Conservation (phyloP, 768 basidiomycete genomes). For the Macrolepiota albuminosa region DNA sequence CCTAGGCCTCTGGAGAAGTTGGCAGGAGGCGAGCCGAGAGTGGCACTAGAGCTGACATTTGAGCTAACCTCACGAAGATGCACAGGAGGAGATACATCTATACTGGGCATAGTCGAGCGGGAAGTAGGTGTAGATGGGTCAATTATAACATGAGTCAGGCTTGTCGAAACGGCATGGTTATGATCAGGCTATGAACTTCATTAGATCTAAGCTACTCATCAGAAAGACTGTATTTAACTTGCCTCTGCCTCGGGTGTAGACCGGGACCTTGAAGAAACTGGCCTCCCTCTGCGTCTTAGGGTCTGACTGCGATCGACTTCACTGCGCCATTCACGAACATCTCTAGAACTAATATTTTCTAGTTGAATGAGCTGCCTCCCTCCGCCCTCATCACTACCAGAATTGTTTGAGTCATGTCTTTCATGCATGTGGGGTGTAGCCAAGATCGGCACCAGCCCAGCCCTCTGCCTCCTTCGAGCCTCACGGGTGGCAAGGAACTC, state of each 20-base stretch:
- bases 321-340: constrained; percentile 50
- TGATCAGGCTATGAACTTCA: not conserved
- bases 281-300: constrained; percentile 28
- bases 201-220: not conserved
- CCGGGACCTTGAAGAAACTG: constrained; percentile 13
- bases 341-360: constrained; percentile 44
- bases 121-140: constrained; percentile 28
- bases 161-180: constrained; percentile 31
- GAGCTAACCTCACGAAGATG: constrained; percentile 12
- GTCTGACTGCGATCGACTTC: constrained; percentile 29
- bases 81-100: constrained; percentile 15
- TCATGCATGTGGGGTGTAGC: constrained; percentile 11
- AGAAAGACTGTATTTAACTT: constrained; percentile 10
- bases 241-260: constrained; percentile 55
- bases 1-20: constrained; percentile 6
- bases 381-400: constrained; percentile 16
- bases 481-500: constrained; percentile 30
- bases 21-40: constrained; percentile 13
- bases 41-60: constrained; percentile 10
- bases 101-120: constrained; percentile 20
- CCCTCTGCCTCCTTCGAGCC: constrained; percentile 26
- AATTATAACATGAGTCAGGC: constrained; percentile 44
- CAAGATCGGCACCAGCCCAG: constrained; percentile 15
- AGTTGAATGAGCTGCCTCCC: constrained; percentile 37
- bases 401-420: constrained; percentile 22